Conservation (phyloP, 2,329 filamentous ascomycete species). For the Hymenoscyphus infarciens region DNA sequence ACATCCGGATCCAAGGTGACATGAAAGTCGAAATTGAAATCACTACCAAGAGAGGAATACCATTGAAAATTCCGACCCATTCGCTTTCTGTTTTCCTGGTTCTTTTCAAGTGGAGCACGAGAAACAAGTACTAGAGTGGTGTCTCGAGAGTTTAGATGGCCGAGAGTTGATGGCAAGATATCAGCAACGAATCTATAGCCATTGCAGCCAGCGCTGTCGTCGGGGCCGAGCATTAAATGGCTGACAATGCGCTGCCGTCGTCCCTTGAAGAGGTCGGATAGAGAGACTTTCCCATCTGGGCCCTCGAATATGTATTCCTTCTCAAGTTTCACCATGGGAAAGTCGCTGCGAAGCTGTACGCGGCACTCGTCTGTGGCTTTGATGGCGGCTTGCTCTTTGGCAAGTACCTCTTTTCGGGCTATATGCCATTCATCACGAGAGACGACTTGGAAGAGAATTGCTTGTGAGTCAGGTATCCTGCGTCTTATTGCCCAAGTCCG, state of each 20-base stretch:
- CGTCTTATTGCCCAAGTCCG: neutral
- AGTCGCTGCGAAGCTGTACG: conserved; percentile 32
- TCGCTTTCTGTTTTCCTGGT: conserved; percentile 37
- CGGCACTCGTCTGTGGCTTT: conserved; percentile 33
- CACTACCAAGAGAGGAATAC: conserved; percentile 37
- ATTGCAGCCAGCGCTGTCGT: conserved; percentile 36
- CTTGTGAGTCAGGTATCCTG: neutral
- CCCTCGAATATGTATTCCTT: conserved; percentile 19
- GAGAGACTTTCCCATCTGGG: conserved; percentile 27
- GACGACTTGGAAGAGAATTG: conserved; percentile 29
- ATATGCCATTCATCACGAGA: conserved; percentile 37
- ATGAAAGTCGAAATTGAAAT: conserved; percentile 43
- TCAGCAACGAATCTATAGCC: conserved; percentile 41
- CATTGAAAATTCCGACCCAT: conserved; percentile 43
- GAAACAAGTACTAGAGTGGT: conserved; percentile 41
- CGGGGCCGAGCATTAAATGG: conserved; percentile 45
- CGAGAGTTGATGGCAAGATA: conserved; percentile 37
- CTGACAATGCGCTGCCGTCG: conserved; percentile 41
- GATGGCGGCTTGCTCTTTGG: conserved; percentile 38
- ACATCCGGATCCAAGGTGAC: conserved; percentile 35
- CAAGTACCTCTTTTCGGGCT: conserved; percentile 36
- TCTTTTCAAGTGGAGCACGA: conserved; percentile 38
- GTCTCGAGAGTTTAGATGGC: conserved; percentile 38
- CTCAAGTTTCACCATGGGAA: conserved; percentile 32
- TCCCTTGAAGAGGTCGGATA: conserved; percentile 36